Evolutionary conservation across 345 rosid genomes (phyloP).

Genomic region (Tarenaya hassleriana): DNA sequence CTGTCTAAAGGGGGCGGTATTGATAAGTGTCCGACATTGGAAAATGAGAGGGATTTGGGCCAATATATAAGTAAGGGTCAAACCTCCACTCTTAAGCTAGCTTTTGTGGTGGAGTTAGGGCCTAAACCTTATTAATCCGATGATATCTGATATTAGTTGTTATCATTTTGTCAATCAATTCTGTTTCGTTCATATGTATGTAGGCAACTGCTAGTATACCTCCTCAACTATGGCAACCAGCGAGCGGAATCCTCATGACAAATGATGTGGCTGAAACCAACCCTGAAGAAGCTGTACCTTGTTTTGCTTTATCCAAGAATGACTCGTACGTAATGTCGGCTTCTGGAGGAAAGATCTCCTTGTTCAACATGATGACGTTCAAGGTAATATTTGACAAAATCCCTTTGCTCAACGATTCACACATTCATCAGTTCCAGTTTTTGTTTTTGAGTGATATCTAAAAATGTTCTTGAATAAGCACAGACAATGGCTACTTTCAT

Average conservation of each 20-base stretch:
- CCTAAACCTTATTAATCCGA: slow-evolving; percentile 4
- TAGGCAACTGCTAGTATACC: slow-evolving; percentile 47
- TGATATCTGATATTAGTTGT: no score
- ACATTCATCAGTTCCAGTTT: slow-evolving; percentile 13
- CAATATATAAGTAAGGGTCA: no score
- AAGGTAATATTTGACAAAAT: no score
- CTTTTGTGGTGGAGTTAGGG: no score
- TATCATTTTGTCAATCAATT: neutral
- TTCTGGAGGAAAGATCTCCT: slow-evolving; percentile 77
- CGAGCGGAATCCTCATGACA: slow-evolving; percentile 56
- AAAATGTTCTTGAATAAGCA: no score
- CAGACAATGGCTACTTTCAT: slow-evolving; percentile 67
- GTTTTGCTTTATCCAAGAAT: slow-evolving; percentile 80
- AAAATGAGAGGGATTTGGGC: no score
- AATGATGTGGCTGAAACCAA: slow-evolving; percentile 42
- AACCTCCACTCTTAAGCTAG: no score
- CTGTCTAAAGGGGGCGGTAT: no score
- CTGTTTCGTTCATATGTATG: slow-evolving; percentile 9
- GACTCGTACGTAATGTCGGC: slow-evolving; percentile 89
- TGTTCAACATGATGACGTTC: slow-evolving; percentile 88
- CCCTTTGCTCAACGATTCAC: slow-evolving; percentile 4
- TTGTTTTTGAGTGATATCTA: no score
- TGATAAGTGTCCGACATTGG: no score
- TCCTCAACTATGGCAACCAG: slow-evolving; percentile 60
- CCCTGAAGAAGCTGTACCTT: slow-evolving; percentile 59